These are phyloP conservation scores for Russula sp. DNA, from an alignment of 768 basidiomycete species.

Conservation along the genomic window DNA sequence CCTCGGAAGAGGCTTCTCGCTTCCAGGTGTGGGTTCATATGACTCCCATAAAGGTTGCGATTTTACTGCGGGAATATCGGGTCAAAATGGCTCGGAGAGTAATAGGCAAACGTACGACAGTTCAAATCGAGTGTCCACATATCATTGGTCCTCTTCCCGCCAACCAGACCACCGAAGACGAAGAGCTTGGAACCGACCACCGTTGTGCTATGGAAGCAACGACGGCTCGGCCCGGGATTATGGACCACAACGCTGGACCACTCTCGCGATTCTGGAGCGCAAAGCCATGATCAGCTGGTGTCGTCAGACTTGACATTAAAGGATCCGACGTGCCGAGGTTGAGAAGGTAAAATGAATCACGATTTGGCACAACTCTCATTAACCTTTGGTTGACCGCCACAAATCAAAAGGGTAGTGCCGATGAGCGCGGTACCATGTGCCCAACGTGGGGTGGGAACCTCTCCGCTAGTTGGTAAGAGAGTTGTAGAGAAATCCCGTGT, in stretches of 20 bases:
- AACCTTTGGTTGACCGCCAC: slow-evolving; percentile 79
- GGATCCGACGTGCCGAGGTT: slow-evolving; percentile 70
- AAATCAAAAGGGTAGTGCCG: slow-evolving; percentile 91
- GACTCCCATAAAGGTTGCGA: slow-evolving; percentile 79
- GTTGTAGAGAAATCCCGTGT: slow-evolving; percentile 77
- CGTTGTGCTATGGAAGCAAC: slow-evolving; percentile 89
- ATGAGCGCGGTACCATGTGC: slow-evolving; percentile 90
- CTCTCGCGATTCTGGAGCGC: slow-evolving; percentile 72
- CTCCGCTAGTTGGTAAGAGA: slow-evolving; percentile 83
- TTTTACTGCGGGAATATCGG: slow-evolving; percentile 55
- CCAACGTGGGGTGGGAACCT: slow-evolving; percentile 85
- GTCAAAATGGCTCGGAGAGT: slow-evolving; percentile 12
- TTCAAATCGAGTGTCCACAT: slow-evolving; percentile 95
- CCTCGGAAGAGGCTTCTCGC: slow-evolving; percentile 70
- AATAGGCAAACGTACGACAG: slow-evolving; percentile 53
- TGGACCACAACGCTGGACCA: slow-evolving; percentile 87
- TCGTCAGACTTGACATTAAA: slow-evolving; percentile 6
- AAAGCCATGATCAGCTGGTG: neutral
- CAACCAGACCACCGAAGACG: slow-evolving; percentile 94
- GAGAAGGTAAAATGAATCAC: slow-evolving; percentile 88
- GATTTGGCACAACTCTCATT: slow-evolving; percentile 56
- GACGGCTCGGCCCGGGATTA: slow-evolving; percentile 63
- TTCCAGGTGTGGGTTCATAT: slow-evolving; percentile 54
- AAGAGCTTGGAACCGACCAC: slow-evolving; percentile 91
- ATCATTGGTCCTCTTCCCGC: slow-evolving; percentile 91